Evolutionary conservation across 1,139 yeast species (phyloP).

Genomic region (Suhomyces ambrosiae): DNA sequence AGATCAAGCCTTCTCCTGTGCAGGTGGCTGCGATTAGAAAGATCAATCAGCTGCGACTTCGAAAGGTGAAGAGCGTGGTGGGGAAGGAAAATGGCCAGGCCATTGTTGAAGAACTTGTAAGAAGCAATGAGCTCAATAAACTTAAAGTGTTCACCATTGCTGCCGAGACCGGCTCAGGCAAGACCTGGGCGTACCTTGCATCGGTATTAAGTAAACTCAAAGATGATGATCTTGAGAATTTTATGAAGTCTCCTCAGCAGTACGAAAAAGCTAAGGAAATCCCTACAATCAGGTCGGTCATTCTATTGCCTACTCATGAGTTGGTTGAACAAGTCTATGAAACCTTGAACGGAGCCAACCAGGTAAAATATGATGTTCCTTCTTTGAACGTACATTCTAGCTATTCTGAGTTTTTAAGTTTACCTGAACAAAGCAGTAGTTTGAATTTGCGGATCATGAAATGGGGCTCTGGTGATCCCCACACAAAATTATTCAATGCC

Average conservation of each 20-base stretch:
- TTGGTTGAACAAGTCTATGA: constrained; percentile 76
- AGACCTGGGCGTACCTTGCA: constrained; percentile 87
- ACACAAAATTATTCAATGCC: constrained; percentile 50
- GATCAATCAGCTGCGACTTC: constrained; percentile 38
- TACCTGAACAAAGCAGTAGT: constrained; percentile 27
- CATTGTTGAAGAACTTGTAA: constrained; percentile 31
- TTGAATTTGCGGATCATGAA: constrained; percentile 51
- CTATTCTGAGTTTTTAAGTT: constrained; percentile 27
- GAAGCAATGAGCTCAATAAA: constrained; percentile 36
- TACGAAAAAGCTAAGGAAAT: constrained; percentile 32
- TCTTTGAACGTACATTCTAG: constrained; percentile 20
- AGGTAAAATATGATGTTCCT: constrained; percentile 24
- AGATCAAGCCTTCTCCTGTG: constrained; percentile 44
- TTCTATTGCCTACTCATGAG: constrained; percentile 87
- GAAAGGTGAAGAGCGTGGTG: constrained; percentile 17
- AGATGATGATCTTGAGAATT: constrained; percentile 48
- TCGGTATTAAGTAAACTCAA: constrained; percentile 71
- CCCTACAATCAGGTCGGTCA: constrained; percentile 64
- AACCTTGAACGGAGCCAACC: constrained; percentile 48
- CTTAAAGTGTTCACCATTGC: constrained; percentile 77
- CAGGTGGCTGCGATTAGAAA: constrained; percentile 50
- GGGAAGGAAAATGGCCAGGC: constrained; percentile 21
- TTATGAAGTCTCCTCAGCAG: constrained; percentile 27
- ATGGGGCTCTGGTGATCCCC: constrained; percentile 60
- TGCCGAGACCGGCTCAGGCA: constrained; percentile 97